These are phyloP conservation scores for Closterium sp. DNA, from an alignment of 139 green algal species.

Conservation along the genomic window DNA sequence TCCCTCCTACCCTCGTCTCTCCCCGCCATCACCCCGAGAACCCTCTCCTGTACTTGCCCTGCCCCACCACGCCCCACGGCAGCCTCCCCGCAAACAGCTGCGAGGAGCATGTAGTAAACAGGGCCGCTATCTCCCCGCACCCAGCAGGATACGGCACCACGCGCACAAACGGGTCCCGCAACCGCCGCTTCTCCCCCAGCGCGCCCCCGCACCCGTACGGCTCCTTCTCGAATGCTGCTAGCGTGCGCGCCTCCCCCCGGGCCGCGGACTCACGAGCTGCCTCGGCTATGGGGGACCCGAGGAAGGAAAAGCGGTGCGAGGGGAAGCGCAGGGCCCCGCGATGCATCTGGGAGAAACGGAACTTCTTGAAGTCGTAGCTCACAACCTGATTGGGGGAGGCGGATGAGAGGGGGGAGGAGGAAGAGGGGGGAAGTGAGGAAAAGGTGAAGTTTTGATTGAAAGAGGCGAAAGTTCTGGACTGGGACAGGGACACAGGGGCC, in stretches of 20 bases:
- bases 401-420: background rate
- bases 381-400: conserved; percentile 57
- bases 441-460: no score
- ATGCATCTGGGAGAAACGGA: conserved; percentile 76
- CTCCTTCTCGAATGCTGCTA: conserved; percentile 17
- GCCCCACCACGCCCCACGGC: background rate
- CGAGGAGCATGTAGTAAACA: conserved; percentile 12
- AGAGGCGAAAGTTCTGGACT: no score
- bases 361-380: conserved; percentile 85
- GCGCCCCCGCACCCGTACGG: conserved; percentile 34
- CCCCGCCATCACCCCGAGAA: background rate
- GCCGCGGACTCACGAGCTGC: background rate
- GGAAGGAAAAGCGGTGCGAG: conserved; percentile 65
- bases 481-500: no score
- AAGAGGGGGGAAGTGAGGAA: background rate
- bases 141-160: conserved; percentile 28
- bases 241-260: conserved; percentile 8
- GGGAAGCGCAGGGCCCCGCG: conserved; percentile 70
- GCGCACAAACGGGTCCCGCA: conserved; percentile 29
- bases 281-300: conserved; percentile 56
- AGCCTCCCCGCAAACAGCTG: background rate
- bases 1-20: no score
- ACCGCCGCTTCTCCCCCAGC: conserved; percentile 17
- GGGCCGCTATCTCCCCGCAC: conserved; percentile 20
- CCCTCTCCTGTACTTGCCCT: background rate